Percentiles rank a stretch among this genome's conserved stretches.
Evolutionary conservation across 2,329 filamentous ascomycete species (phyloP).

Genomic region (Parasarocladium wereldwijsianum): DNA sequence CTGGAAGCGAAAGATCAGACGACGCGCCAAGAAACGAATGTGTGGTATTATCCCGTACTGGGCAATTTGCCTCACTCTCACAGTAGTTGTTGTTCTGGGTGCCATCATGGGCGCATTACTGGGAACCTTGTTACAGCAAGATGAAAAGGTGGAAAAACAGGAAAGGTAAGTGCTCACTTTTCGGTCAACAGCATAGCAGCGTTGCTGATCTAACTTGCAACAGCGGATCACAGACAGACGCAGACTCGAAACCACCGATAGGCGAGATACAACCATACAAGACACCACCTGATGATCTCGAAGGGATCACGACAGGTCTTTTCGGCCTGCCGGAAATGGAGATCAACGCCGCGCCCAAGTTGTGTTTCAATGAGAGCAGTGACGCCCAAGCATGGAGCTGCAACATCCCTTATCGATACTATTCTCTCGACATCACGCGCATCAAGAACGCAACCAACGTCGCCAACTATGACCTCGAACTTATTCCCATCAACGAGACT

Average conservation of each 20-base stretch:
- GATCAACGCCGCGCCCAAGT: slow-evolving; percentile 31
- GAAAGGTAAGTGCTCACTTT: slow-evolving; percentile 2
- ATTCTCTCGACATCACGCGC: slow-evolving; percentile 25
- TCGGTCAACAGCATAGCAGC: too few species aligned
- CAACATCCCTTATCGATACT: slow-evolving; percentile 31
- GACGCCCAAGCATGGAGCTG: slow-evolving; percentile 51
- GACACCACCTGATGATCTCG: slow-evolving; percentile 32
- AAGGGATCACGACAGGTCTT: slow-evolving; percentile 29
- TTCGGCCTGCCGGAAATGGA: slow-evolving; percentile 41
- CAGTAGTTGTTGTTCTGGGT: slow-evolving; percentile 36
- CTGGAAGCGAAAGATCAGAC: slow-evolving; percentile 40
- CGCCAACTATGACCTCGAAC: slow-evolving; percentile 24
- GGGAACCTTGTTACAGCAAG: slow-evolving; percentile 8
- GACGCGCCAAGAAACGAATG: slow-evolving; percentile 37
- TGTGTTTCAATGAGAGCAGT: slow-evolving; percentile 40
- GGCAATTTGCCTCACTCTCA: slow-evolving; percentile 37
- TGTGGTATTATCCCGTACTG: slow-evolving; percentile 48
- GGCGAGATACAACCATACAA: slow-evolving; percentile 36
- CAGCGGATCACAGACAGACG: slow-evolving; percentile 9
- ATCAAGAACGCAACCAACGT: slow-evolving; percentile 13
- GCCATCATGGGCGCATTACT: slow-evolving; percentile 40
- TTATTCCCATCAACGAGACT: slow-evolving; percentile 19
- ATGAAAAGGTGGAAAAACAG: slow-evolving; percentile 10
- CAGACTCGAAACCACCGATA: slow-evolving; percentile 19
- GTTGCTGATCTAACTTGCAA: slow-evolving; percentile 2